A percentile compares a stretch with the other conserved stretches of the same genome.
phyloP scores from a whole-genome alignment of 352 stramenopile genomes.

The Globisporangium rhizosaccharum region DNA sequence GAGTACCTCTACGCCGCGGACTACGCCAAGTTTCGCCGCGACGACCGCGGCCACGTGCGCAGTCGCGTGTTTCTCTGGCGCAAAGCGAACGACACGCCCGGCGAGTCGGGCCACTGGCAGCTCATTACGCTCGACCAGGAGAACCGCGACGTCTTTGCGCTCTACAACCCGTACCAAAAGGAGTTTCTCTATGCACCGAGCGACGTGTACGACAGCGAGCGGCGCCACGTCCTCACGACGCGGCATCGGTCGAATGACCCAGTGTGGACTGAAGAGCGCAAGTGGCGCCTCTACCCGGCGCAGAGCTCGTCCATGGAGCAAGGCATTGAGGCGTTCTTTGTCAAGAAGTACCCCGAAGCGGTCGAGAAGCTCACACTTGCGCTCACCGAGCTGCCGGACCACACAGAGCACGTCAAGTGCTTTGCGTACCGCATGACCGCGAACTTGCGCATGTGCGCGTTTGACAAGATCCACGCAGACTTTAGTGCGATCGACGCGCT shows the following conservation, averaged over 20 bases:
- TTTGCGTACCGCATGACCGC: conserved; percentile 72
- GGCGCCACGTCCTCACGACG: conserved; percentile 50
- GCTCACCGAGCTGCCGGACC: conserved; percentile 41
- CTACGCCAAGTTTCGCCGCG: conserved; percentile 63
- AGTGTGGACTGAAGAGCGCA: conserved; percentile 26
- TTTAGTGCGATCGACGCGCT: conserved; percentile 50
- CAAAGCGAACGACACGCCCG: conserved; percentile 35
- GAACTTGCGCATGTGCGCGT: conserved; percentile 53
- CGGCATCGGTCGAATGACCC: conserved; percentile 17
- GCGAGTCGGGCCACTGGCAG: conserved; percentile 57
- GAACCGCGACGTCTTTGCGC: conserved; percentile 50
- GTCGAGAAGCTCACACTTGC: conserved; percentile 45
- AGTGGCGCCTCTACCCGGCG: conserved; percentile 43
- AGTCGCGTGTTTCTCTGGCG: conserved; percentile 66
- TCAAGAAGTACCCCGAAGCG: conserved; percentile 47
- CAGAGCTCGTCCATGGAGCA: conserved; percentile 41
- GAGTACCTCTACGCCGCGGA: conserved; percentile 67
- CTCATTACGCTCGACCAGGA: conserved; percentile 34
- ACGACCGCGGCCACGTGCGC: conserved; percentile 35
- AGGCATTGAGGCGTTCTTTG: conserved; percentile 68
- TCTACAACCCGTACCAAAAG: conserved; percentile 74
- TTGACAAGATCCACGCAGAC: conserved; percentile 41
- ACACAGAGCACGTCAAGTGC: conserved; percentile 67
- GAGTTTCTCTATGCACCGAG: conserved; percentile 63
- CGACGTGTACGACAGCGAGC: conserved; percentile 44